phyloP scores from a whole-genome alignment of 306 rosid genomes.

The Pyrus bretschneideri region DNA sequence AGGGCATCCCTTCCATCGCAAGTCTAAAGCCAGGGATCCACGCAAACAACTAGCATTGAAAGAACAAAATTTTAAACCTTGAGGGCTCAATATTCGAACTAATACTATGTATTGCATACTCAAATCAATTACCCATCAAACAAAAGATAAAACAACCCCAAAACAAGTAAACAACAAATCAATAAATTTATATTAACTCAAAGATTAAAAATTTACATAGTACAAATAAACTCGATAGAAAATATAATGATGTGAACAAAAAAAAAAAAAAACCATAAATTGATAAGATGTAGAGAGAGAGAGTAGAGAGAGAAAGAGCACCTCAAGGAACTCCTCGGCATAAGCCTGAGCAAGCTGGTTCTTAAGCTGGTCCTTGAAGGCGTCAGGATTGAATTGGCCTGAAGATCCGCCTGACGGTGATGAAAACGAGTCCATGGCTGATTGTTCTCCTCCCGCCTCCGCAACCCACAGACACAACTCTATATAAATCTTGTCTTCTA shows the following conservation, averaged over 20 bases:
- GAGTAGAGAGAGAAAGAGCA: neutral
- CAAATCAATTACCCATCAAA: neutral
- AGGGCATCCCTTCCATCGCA: neutral
- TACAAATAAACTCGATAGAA: neutral
- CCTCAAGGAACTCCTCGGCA: conserved; percentile 96
- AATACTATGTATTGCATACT: neutral
- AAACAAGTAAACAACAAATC: neutral
- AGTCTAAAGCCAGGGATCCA: neutral
- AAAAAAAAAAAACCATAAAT: neutral
- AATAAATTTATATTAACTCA: neutral
- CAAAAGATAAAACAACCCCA: no score
- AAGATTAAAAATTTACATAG: neutral
- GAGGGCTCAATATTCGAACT: neutral
- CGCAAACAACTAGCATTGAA: neutral
- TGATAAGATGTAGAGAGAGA: neutral
- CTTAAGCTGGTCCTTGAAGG: conserved; percentile 71
- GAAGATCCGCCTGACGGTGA: conserved; percentile 41
- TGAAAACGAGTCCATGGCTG: conserved; percentile 80
- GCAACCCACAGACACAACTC: neutral
- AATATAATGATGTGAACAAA: neutral
- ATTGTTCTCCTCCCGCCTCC: neutral
- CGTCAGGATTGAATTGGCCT: conserved; percentile 42
- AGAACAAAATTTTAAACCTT: neutral
- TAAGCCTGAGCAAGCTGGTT: conserved; percentile 84
- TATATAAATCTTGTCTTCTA: neutral